phyloP scores from a whole-genome alignment of 345 rosid genomes.

The Lepidium africanum region DNA sequence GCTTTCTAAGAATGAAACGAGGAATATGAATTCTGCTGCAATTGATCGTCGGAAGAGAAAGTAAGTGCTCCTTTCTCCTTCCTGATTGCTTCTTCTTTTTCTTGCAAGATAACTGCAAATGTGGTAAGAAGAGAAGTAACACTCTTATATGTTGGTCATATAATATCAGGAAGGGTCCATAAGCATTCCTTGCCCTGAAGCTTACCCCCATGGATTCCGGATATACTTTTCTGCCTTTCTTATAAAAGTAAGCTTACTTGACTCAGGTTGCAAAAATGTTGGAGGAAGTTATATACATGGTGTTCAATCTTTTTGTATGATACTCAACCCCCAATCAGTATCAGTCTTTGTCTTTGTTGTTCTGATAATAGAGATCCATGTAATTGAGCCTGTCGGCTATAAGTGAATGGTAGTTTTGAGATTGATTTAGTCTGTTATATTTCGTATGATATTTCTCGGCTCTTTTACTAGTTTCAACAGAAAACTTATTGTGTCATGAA shows the following conservation, averaged over 20 bases:
- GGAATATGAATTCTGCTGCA: constrained; percentile 41
- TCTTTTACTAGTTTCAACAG: neutral
- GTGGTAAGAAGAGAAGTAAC: neutral
- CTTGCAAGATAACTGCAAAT: neutral
- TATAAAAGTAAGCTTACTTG: constrained; percentile 4
- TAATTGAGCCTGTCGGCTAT: neutral
- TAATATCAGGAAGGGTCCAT: constrained; percentile 26
- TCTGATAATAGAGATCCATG: neutral
- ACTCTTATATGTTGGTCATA: constrained; percentile 1
- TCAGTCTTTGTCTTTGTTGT: neutral
- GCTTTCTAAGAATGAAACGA: constrained; percentile 54
- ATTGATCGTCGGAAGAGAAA: constrained; percentile 84
- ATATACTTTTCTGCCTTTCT: neutral
- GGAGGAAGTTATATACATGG: neutral
- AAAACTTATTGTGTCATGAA: neutral
- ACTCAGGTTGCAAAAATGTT: neutral
- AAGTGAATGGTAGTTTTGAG: constrained; percentile 8
- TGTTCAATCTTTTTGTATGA: neutral
- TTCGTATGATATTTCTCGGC: neutral
- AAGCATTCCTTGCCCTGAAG: constrained; percentile 13
- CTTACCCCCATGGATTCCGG: neutral
- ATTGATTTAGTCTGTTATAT: neutral
- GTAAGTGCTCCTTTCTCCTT: constrained; percentile 33
- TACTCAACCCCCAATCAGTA: neutral
- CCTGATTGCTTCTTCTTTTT: neutral